Evolutionary conservation across 208 protist genomes (phyloP).

Genomic region (Kentomonas sorsogonicus): DNA sequence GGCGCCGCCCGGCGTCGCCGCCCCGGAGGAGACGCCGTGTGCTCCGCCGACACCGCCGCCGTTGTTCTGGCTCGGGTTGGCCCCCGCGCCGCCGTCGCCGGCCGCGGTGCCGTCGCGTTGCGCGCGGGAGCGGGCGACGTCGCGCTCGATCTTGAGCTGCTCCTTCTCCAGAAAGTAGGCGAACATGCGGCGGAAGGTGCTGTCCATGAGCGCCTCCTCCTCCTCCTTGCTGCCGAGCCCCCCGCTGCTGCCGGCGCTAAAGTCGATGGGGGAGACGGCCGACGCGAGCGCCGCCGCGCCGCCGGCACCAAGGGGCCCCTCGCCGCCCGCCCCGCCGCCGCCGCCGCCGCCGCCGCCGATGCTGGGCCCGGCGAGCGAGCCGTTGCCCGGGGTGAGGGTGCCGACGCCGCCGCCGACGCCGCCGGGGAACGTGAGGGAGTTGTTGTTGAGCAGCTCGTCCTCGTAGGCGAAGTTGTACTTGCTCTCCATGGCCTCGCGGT

Average conservation of each 20-base stretch:
- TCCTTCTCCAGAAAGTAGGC: conserved; percentile 60
- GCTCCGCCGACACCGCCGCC: conserved; percentile 6
- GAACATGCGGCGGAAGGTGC: conserved; percentile 55
- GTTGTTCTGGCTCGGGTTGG: background rate
- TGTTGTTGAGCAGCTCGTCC: conserved; percentile 42
- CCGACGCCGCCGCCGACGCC: too few species aligned
- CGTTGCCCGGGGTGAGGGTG: too few species aligned
- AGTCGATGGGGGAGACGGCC: conserved; percentile 15
- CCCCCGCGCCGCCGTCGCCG: background rate
- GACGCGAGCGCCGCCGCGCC: background rate
- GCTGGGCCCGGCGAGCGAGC: conserved; percentile 12
- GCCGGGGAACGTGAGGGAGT: conserved; percentile 3
- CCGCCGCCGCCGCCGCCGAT: conserved; percentile 6
- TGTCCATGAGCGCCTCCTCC: conserved; percentile 30
- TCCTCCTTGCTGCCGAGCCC: too few species aligned
- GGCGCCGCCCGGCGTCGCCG: background rate
- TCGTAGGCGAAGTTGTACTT: conserved; percentile 68
- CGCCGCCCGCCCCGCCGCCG: conserved; percentile 1
- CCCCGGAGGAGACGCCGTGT: too few species aligned
- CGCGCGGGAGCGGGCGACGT: conserved; percentile 36
- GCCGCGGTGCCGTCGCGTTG: conserved; percentile 16
- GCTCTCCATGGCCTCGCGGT: conserved; percentile 66
- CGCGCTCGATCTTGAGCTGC: conserved; percentile 46
- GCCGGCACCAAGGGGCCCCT: conserved; percentile 4
- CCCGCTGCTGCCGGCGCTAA: conserved; percentile 24